Base-by-base conservation (phyloP, 208 protist species). In the Vickermania spadyakhi region DNA sequence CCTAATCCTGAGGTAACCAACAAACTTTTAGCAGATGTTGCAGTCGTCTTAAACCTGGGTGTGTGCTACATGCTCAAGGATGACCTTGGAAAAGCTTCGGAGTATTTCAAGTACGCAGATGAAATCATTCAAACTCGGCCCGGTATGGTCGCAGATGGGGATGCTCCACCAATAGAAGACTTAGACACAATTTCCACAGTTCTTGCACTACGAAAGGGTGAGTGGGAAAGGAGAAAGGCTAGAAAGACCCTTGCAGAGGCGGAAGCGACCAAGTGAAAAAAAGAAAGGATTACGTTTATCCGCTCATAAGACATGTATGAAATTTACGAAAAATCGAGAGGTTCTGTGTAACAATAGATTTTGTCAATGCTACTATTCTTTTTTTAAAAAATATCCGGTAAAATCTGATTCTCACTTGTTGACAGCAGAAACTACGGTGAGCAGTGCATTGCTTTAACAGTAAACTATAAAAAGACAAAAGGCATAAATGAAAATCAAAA, bases 11-110 rank as follows among this genome's bases (percentile, higher is more conserved):
- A 62, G 7, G 58, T 66, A 11, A 61, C 64, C 50, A 42, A 72
- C 55, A 72, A 72, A 26, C 49, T 64, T 5, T 30, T 63, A 26
- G 55, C 59, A 3, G 81, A 87, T 74, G 65, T 64, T 42, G 85
- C 64, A 50, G 74, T 90, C 5, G 62, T 78, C 26, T 64, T 94
- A 23, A 90, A 89, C 56, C 74, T 89, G 30, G 83, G 79, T 23
- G 79, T 76, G 26, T 94, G 86, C 56, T 72, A 71, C 28, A 56
- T 91, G n/a, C 62, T 88, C 50, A 60, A 58, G 22, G 72, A 81
- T 21, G 58, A 89, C 26, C 42, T 91, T 2, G 77, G 73, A 28
- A 81, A 72, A 29, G 86, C 83, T 1, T 70, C 80, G 26, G 79
- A 94, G 42, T 73, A 75, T 23, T 77, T 89, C 52, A 86, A 73